phyloP scores from a whole-genome alignment of 176 grass and related monocot species.

The Cenchrus purpureus region DNA sequence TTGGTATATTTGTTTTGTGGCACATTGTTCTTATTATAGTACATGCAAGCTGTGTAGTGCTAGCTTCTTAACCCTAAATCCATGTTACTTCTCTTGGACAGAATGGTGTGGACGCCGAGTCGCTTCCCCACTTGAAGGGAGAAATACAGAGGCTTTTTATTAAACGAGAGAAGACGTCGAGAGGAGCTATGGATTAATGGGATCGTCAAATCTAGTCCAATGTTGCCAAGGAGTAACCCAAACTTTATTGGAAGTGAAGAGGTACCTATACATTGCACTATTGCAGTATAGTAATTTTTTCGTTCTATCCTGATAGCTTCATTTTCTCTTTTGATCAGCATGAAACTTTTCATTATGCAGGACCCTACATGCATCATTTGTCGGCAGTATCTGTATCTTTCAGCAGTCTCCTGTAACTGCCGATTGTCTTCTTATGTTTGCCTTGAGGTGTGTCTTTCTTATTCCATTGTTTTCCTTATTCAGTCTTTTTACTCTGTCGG shows the following conservation, averaged over 20 bases:
- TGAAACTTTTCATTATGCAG: constrained; percentile 57
- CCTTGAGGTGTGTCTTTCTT: constrained; percentile 62
- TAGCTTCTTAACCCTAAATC: constrained; percentile 13
- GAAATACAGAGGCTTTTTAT: constrained; percentile 75
- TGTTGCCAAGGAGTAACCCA: constrained; percentile 62
- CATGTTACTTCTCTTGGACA: constrained; percentile 33
- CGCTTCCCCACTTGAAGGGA: constrained; percentile 67
- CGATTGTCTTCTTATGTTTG: constrained; percentile 76
- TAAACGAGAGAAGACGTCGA: constrained; percentile 72
- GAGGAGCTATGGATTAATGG: constrained; percentile 85
- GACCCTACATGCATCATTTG: constrained; percentile 90
- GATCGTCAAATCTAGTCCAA: constrained; percentile 65
- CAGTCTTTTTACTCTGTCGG: not conserved
- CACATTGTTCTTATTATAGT: constrained; percentile 21
- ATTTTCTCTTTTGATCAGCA: constrained; percentile 33
- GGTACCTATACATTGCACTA: constrained; percentile 43
- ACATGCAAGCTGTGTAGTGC: not conserved
- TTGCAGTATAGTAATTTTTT: not conserved
- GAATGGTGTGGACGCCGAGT: constrained; percentile 62
- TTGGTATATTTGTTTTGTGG: constrained; percentile 22
- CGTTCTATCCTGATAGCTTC: constrained; percentile 14
- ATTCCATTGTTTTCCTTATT: constrained; percentile 26
- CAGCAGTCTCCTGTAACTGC: constrained; percentile 75
- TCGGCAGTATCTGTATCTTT: constrained; percentile 90
- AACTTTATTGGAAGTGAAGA: constrained; percentile 87